Evolutionary conservation across 208 protist genomes (phyloP).

Genomic region (Leptomonas pyrrhocoris): DNA sequence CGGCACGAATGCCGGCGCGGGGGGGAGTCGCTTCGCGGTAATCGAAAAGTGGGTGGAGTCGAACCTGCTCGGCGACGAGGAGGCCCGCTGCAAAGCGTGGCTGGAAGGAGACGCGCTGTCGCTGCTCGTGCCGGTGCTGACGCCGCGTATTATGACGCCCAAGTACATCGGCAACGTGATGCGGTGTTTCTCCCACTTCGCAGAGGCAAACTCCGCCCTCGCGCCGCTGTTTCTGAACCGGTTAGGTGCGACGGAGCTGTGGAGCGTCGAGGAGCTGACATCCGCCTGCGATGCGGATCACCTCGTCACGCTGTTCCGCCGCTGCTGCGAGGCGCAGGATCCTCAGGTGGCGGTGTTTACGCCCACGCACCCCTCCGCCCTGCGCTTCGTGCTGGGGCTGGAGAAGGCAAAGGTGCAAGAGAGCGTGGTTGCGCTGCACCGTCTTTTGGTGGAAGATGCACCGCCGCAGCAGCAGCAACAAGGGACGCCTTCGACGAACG

Average conservation of each 20-base stretch:
- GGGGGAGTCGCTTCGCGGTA: conserved; percentile 29
- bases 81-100: conserved; percentile 60
- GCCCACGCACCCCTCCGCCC: conserved; percentile 58
- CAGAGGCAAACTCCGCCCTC: conserved; percentile 29
- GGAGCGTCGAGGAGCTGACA: conserved; percentile 47
- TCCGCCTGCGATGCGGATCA: conserved; percentile 52
- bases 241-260: conserved; percentile 67
- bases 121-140: conserved; percentile 61
- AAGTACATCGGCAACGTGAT: conserved; percentile 66
- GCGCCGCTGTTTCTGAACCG: conserved; percentile 48
- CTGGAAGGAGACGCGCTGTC: conserved; percentile 51
- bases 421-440: conserved; percentile 60
- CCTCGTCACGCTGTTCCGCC: conserved; percentile 57
- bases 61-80: conserved; percentile 46
- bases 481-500: background rate
- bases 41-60: conserved; percentile 64
- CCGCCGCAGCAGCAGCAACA: conserved; percentile 4
- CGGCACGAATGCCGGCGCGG: background rate
- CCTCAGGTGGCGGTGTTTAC: conserved; percentile 54
- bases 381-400: conserved; percentile 53
- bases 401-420: conserved; percentile 35
- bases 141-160: conserved; percentile 54
- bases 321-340: conserved; percentile 62
- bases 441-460: conserved; percentile 29
- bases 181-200: conserved; percentile 58